Conservation (phyloP, 116 monocot genomes). For the Dioscorea cayenensis region DNA sequence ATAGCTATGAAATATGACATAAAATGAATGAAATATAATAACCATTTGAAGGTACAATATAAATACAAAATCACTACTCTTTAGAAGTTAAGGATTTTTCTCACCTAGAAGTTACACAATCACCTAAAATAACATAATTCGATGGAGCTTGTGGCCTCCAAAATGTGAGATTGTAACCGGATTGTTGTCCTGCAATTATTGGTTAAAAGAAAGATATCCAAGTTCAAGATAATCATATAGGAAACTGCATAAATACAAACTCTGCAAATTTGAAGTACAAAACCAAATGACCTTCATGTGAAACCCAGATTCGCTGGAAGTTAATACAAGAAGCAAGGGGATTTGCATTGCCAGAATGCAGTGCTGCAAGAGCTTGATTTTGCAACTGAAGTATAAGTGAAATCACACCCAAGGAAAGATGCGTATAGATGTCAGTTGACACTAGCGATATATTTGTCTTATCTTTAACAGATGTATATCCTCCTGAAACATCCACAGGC, state of each 20-base stretch:
- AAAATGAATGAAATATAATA: too few species aligned
- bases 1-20: too few species aligned
- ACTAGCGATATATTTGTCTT: conserved; percentile 75
- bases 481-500: conserved; percentile 83
- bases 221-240: not conserved
- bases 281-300: conserved; percentile 59
- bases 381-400: conserved; percentile 82
- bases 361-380: conserved; percentile 64
- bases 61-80: not conserved
- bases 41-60: too few species aligned
- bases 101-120: conserved; percentile 96
- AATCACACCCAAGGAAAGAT: conserved; percentile 75
- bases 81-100: not conserved
- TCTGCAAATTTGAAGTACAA: not conserved
- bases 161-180: conserved; percentile 75
- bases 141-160: conserved; percentile 98
- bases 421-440: conserved; percentile 74
- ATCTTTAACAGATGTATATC: conserved; percentile 86
- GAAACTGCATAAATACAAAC: not conserved
- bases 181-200: conserved; percentile 34
- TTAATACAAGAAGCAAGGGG: conserved; percentile 76
- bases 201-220: not conserved
- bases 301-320: conserved; percentile 77
- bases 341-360: conserved; percentile 73
- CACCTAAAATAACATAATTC: conserved; percentile 87